These are phyloP conservation scores for Malus hybrid DNA, from an alignment of 331 rosid species.

Conservation along the genomic window DNA sequence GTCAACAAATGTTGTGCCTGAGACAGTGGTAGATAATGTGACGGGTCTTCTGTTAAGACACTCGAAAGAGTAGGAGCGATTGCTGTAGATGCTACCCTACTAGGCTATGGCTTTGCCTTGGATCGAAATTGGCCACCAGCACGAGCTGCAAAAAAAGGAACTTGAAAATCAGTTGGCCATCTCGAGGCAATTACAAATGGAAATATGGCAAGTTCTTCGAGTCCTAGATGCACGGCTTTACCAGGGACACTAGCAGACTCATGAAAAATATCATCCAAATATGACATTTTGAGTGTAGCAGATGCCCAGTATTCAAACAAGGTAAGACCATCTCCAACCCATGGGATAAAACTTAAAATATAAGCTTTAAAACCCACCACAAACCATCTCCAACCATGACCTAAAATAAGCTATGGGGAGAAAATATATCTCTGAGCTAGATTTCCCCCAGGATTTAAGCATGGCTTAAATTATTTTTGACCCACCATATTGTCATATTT, in stretches of 20 bases:
- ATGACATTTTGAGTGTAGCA: constrained; percentile 9
- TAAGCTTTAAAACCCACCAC: too few species aligned
- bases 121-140: constrained; percentile 28
- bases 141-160: constrained; percentile 13
- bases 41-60: background rate
- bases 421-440: too few species aligned
- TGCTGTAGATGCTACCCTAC: constrained; percentile 8
- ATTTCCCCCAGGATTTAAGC: too few species aligned
- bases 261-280: constrained; percentile 13
- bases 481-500: too few species aligned
- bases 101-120: constrained; percentile 29
- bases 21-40: constrained; percentile 4
- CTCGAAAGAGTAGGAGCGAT: background rate
- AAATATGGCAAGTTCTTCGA: background rate
- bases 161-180: background rate
- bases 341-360: too few species aligned
- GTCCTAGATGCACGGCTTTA: background rate
- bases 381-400: too few species aligned
- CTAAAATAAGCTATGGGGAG: too few species aligned
- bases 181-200: background rate
- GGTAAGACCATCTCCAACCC: too few species aligned
- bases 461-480: too few species aligned
- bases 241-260: constrained; percentile 9
- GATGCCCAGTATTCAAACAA: background rate
- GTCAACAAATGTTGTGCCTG: constrained; percentile 1